These are phyloP conservation scores for Talaromyces funiculosus DNA, from an alignment of 2,329 filamentous ascomycete species.

Conservation along the genomic window DNA sequence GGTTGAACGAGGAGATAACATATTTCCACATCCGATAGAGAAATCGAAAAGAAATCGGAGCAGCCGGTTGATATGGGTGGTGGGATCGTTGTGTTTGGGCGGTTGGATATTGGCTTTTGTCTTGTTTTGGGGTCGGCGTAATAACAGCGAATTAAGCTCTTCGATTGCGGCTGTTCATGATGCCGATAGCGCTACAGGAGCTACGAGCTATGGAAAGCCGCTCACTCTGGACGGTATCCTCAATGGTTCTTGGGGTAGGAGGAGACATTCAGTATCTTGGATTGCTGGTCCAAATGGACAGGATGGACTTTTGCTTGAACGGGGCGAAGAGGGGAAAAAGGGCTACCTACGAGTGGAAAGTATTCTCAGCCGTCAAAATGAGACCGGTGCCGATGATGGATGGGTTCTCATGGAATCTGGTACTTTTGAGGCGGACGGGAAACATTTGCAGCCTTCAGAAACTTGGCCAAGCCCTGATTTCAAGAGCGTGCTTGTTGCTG, in stretches of 20 bases:
- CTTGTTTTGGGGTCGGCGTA: constrained; percentile 36
- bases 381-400: constrained; percentile 45
- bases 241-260: constrained; percentile 33
- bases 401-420: constrained; percentile 69
- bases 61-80: constrained; percentile 35
- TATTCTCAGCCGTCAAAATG: constrained; percentile 56
- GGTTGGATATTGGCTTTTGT: constrained; percentile 44
- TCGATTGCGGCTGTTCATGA: constrained; percentile 24
- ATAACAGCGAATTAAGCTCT: constrained; percentile 26
- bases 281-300: constrained; percentile 43
- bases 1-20: constrained; percentile 20
- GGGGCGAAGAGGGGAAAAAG: constrained; percentile 52
- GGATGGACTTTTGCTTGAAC: constrained; percentile 80
- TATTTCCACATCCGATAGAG: constrained; percentile 20
- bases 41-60: constrained; percentile 27
- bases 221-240: constrained; percentile 41
- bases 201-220: constrained; percentile 35
- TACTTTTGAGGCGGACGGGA: constrained; percentile 56
- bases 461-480: constrained; percentile 76
- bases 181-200: constrained; percentile 26
- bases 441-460: constrained; percentile 52
- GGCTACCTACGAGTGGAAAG: constrained; percentile 84
- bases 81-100: constrained; percentile 37
- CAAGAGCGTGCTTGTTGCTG: constrained; percentile 78
- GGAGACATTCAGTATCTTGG: constrained; percentile 41